Evolutionary conservation across 2,329 filamentous ascomycete genomes (phyloP).

Genomic region (Westerdykella sp.): DNA sequence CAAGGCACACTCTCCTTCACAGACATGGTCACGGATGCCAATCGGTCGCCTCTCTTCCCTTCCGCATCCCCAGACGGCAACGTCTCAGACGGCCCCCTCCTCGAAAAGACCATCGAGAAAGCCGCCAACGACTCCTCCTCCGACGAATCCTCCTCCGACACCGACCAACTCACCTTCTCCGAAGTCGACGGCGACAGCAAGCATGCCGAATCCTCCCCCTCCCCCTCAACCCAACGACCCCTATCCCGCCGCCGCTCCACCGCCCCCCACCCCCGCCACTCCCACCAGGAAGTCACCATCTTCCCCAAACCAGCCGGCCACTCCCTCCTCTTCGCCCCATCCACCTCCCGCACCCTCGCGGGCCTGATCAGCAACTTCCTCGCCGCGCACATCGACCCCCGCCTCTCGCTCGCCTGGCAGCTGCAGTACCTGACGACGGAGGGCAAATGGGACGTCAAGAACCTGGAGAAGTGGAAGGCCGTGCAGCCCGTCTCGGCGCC

Average conservation of each 20-base stretch:
- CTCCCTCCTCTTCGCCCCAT: constrained; percentile 73
- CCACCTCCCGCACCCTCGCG: constrained; percentile 67
- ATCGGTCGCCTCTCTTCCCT: no score
- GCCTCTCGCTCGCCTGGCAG: constrained; percentile 83
- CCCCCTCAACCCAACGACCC: no score
- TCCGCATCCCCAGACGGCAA: no score
- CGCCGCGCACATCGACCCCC: constrained; percentile 63
- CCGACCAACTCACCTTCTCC: no score
- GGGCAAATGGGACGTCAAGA: constrained; percentile 98
- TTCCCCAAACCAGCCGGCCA: constrained; percentile 76
- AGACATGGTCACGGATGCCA: no score
- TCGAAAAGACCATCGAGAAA: no score
- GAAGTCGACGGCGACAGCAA: no score
- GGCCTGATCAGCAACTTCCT: constrained; percentile 82
- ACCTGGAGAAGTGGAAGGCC: constrained; percentile 82
- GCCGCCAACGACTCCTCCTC: no score
- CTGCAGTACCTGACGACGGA: constrained; percentile 79
- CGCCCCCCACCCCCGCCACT: constrained; percentile 21
- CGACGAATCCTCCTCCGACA: no score
- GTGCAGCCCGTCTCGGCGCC: constrained; percentile 70
- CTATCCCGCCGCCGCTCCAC: not conserved
- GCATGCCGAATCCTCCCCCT: no score
- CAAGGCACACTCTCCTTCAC: no score
- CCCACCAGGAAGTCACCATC: constrained; percentile 60
- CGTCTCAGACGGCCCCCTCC: no score